phyloP scores from a whole-genome alignment of 2,329 filamentous ascomycete species.

The Blumeria graminis region DNA sequence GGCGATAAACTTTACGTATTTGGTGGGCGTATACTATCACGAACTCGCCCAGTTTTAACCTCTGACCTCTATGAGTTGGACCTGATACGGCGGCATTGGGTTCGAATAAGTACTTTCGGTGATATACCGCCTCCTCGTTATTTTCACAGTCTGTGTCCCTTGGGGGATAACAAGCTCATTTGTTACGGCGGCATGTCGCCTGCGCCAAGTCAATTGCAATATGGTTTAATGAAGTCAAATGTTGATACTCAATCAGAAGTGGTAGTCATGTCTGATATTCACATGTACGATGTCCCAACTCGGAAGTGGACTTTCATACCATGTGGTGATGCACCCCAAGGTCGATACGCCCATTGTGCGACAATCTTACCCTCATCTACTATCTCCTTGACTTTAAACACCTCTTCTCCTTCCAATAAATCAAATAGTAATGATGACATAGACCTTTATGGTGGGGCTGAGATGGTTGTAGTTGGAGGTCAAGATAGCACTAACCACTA shows the following conservation, averaged over 20 bases:
- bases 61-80: constrained; percentile 87
- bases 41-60: constrained; percentile 60
- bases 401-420: constrained; percentile 63
- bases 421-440: constrained; percentile 56
- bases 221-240: constrained; percentile 19
- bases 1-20: constrained; percentile 96
- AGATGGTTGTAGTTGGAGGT: constrained; percentile 92
- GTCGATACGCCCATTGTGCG: constrained; percentile 89
- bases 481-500: constrained; percentile 97
- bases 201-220: constrained; percentile 23
- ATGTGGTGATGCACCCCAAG: constrained; percentile 63
- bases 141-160: constrained; percentile 84
- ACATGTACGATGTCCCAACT: constrained; percentile 73
- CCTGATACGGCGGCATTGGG: constrained; percentile 78
- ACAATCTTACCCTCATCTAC: constrained; percentile 76
- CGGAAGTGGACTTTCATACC: constrained; percentile 68
- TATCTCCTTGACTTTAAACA: constrained; percentile 52
- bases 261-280: constrained; percentile 92
- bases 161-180: constrained; percentile 88
- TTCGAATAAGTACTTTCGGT: constrained; percentile 59
- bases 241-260: constrained; percentile 58
- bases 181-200: constrained; percentile 98
- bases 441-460: constrained; percentile 74
- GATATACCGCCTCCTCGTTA: constrained; percentile 81
- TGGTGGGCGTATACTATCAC: constrained; percentile 67